These are phyloP conservation scores for Orbilia javanica DNA, from an alignment of 2,329 filamentous ascomycete species.

Conservation along the genomic window DNA sequence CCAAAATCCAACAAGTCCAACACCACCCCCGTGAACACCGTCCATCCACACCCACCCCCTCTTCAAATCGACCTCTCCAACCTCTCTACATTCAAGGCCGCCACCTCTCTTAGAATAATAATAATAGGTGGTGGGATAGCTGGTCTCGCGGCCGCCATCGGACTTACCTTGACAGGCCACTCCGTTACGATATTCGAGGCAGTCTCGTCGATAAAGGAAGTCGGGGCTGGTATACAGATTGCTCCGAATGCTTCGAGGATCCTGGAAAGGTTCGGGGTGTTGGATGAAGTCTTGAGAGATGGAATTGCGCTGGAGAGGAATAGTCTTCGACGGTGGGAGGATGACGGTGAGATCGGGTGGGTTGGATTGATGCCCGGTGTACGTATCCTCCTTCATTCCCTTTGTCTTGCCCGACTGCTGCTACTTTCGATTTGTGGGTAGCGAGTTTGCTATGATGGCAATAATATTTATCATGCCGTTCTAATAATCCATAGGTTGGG, in stretches of 20 bases:
- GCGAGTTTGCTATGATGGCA: too few relatives aligned
- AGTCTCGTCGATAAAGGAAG: constrained; percentile 63
- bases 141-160: constrained; percentile 34
- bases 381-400: constrained; percentile 63
- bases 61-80: background rate
- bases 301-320: constrained; percentile 40
- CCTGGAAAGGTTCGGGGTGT: constrained; percentile 69
- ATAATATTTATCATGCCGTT: too few relatives aligned
- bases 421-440: too few relatives aligned
- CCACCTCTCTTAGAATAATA: background rate
- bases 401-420: too few relatives aligned
- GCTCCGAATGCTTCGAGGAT: constrained; percentile 70
- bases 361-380: constrained; percentile 60
- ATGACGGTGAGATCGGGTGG: constrained; percentile 45
- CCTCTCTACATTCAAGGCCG: constrained; percentile 8
- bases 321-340: constrained; percentile 45
- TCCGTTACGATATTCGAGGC: constrained; percentile 21
- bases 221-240: constrained; percentile 71
- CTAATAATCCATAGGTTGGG: too few relatives aligned
- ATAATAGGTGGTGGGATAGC: constrained; percentile 43
- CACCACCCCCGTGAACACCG: background rate
- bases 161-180: constrained; percentile 32
- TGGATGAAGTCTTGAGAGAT: constrained; percentile 65
- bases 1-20: constrained; percentile 52
- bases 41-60: background rate